Conservation (phyloP, 2,329 filamentous ascomycete species). For the Ilyonectria sp. region DNA sequence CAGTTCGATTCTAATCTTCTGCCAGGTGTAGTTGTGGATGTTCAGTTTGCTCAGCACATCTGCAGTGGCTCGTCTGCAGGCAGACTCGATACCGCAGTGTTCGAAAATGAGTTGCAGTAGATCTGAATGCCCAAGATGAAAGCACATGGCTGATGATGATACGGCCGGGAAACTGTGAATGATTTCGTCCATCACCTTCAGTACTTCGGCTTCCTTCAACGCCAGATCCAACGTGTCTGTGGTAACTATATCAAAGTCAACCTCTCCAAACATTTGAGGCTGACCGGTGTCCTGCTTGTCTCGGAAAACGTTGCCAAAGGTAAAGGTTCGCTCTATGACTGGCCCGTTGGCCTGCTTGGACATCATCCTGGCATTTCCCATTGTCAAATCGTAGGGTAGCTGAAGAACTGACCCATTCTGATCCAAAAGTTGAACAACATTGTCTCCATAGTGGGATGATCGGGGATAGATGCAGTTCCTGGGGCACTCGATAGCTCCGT, state of each 20-base stretch:
- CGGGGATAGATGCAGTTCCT: slow-evolving; percentile 85
- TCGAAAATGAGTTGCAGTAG: slow-evolving; percentile 92
- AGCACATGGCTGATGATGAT: slow-evolving; percentile 82
- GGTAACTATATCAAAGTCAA: slow-evolving; percentile 97
- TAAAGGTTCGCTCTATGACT: slow-evolving; percentile 82
- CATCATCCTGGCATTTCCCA: slow-evolving; percentile 88
- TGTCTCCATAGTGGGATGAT: slow-evolving; percentile 81
- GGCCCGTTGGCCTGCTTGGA: slow-evolving; percentile 77
- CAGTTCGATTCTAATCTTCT: slow-evolving; percentile 85
- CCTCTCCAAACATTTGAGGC: slow-evolving; percentile 86
- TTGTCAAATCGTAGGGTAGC: slow-evolving; percentile 92
- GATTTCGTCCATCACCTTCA: slow-evolving; percentile 96
- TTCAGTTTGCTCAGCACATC: slow-evolving; percentile 91
- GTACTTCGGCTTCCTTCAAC: slow-evolving; percentile 91
- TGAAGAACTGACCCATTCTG: slow-evolving; percentile 90
- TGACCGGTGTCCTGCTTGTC: slow-evolving; percentile 85
- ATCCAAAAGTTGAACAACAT: slow-evolving; percentile 86
- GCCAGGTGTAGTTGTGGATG: slow-evolving; percentile 84
- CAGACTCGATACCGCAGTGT: slow-evolving; percentile 82
- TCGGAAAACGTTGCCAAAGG: slow-evolving; percentile 90
- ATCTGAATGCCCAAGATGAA: slow-evolving; percentile 91
- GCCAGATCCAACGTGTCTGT: slow-evolving; percentile 85
- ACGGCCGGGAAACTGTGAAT: slow-evolving; percentile 85
- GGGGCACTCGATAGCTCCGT: slow-evolving; percentile 88
- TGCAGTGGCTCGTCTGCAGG: slow-evolving; percentile 80